phyloP scores from a whole-genome alignment of 2,329 filamentous ascomycete genomes.

The Pestalotiopsis fici region DNA sequence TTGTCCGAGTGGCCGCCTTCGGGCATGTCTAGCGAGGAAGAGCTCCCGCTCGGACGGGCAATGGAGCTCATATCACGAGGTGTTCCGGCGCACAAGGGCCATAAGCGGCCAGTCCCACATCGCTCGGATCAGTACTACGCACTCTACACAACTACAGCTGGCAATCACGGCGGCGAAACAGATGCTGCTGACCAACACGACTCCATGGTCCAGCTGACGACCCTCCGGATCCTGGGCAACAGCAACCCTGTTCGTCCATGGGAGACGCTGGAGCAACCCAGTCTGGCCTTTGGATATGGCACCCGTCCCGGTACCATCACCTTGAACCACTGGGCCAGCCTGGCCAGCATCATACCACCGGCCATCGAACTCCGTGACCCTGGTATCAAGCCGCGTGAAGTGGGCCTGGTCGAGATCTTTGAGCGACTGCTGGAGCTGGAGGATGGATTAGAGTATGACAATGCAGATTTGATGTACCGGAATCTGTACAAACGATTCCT shows the following conservation, averaged over 20 bases:
- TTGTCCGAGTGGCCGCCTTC: constrained; percentile 60
- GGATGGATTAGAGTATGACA: constrained; percentile 43
- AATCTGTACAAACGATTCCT: constrained; percentile 70
- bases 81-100: constrained; percentile 57
- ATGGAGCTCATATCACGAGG: constrained; percentile 60
- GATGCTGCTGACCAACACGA: constrained; percentile 54
- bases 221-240: constrained; percentile 46
- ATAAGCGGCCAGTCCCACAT: constrained; percentile 55
- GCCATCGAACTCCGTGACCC: constrained; percentile 59
- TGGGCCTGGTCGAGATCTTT: constrained; percentile 59
- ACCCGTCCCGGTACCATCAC: constrained; percentile 69
- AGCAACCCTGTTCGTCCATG: constrained; percentile 52
- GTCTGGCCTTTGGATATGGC: constrained; percentile 69
- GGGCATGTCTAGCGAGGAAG: constrained; percentile 47
- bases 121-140: constrained; percentile 56
- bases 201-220: constrained; percentile 61
- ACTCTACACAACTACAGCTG: constrained; percentile 53
- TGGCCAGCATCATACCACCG: constrained; percentile 57
- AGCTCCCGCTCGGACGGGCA: constrained; percentile 54
- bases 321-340: constrained; percentile 67
- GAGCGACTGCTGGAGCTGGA: constrained; percentile 62
- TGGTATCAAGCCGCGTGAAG: constrained; percentile 59
- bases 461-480: constrained; percentile 60
- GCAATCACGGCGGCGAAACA: constrained; percentile 37
- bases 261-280: constrained; percentile 75